phyloP scores from a whole-genome alignment of 108 stramenopile species.

The Mediolabrus comicus region DNA sequence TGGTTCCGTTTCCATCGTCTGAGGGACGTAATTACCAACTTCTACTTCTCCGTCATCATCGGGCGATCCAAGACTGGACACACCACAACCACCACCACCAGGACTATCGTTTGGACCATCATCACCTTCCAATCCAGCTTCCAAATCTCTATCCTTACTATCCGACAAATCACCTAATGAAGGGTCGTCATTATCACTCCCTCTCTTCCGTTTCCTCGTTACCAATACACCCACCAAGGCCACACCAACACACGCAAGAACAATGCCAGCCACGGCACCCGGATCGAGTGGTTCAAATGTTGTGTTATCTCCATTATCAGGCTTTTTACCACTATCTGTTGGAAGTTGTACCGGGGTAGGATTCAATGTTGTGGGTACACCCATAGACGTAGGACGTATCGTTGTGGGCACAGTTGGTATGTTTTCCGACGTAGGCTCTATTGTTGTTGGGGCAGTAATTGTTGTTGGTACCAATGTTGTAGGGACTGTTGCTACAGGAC shows the following conservation, averaged over 20 bases:
- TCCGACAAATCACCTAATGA: conserved; percentile 5
- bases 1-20: background rate
- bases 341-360: background rate
- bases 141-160: conserved; percentile 12
- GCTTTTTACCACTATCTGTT: background rate
- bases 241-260: conserved; percentile 17
- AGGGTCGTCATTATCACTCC: conserved; percentile 8
- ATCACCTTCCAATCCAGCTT: background rate
- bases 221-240: background rate
- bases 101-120: background rate
- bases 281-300: conserved; percentile 22
- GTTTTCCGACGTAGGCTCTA: too few relatives aligned
- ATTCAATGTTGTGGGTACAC: background rate
- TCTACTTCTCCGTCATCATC: background rate
- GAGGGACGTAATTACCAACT: conserved; percentile 1
- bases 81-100: background rate
- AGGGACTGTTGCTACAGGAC: too few relatives aligned
- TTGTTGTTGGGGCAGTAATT: background rate
- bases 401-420: background rate
- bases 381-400: background rate
- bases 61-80: background rate
- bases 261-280: conserved; percentile 35
- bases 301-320: background rate
- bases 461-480: too few relatives aligned
- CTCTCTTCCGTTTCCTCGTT: conserved; percentile 10